Conservation (phyloP, 2,329 filamentous ascomycete genomes). For the Cyphellophora attinorum region DNA sequence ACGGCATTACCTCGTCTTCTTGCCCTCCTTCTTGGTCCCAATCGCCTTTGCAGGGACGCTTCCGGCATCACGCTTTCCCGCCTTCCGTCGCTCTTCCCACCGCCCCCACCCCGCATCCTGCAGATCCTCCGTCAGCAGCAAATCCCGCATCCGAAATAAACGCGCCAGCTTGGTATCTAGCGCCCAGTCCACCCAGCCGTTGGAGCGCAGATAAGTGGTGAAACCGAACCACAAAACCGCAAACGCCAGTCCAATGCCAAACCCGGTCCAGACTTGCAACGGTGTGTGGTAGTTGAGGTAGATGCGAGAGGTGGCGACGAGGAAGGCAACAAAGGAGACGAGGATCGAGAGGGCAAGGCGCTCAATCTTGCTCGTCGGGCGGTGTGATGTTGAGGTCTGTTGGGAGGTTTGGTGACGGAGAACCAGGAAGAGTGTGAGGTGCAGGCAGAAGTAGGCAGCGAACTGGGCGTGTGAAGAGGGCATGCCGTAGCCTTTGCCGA, state of each 20-base stretch:
- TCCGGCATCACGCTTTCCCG: conserved; percentile 1
- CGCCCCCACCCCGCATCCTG: conserved; percentile 88
- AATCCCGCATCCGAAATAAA: conserved; percentile 65
- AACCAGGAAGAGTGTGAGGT: conserved; percentile 73
- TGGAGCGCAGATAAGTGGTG: conserved; percentile 56
- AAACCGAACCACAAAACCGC: conserved; percentile 70
- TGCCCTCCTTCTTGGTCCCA: neutral
- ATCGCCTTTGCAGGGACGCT: neutral
- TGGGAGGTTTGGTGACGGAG: conserved; percentile 50
- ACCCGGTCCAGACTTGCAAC: conserved; percentile 77
- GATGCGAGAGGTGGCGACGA: conserved; percentile 72
- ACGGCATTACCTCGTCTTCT: neutral
- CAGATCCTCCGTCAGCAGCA: conserved; percentile 80
- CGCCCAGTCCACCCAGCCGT: conserved; percentile 62
- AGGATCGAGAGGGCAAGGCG: conserved; percentile 49
- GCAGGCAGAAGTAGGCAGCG: conserved; percentile 81
- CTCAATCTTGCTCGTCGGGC: conserved; percentile 36
- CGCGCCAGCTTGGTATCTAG: conserved; percentile 57
- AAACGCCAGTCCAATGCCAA: conserved; percentile 57
- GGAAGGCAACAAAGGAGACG: conserved; percentile 51
- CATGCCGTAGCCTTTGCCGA: conserved; percentile 96
- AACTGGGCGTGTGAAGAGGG: conserved; percentile 93
- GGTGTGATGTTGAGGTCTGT: conserved; percentile 28
- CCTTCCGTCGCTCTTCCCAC: conserved; percentile 57
- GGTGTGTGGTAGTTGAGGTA: conserved; percentile 91